Base-by-base conservation (phyloP, 176 grass and related monocot species). In the Musa itinerans region DNA sequence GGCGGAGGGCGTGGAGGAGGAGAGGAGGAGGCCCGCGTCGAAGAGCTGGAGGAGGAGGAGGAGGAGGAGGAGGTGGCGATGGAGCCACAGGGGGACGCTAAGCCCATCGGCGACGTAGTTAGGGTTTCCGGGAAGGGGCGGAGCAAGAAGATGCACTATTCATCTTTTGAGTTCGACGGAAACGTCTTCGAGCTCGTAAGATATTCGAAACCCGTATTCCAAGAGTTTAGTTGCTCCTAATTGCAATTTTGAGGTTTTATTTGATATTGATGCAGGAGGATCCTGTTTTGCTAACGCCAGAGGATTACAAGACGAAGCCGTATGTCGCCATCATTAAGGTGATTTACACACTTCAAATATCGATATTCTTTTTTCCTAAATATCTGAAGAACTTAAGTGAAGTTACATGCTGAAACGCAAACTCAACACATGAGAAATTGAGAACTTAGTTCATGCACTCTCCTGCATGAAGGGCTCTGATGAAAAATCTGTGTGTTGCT, bases 311-410 rank as follows among this genome's bases (percentile, higher is more conserved):
- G 2, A 83, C 89, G 56, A 99, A 99, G 69, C 90, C 95, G 17
- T 99, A 99, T 82, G 95, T 94, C 23, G 95, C 90, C 34, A 91
- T 99, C 57, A 87, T 99, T 79, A 99, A 99, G 84, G 90, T 92
- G 63, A 74, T 72, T 10, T 54, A 17, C 9, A 4, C 22, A 51
- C 24, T 17, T 21, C 19, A 10, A 23, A 9, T 0, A 29, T 43
- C 34, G 4, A 43, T 5, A 2, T 27, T 27, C 26, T 2, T 27
- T 26, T 27, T 27, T 27, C 26, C 26, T 27, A 27, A 2, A 27
- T 27, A 27, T 27, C 34, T 29, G 10, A 29, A 68, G 26, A 5
- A 68, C 48, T 68, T 21, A 49, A 43, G 26, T 43, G 3, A 11
- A 63, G 9, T 23, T 20, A 23, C n/a, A 63, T 24, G 61, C 3